Percentiles rank a stretch among this genome's conserved stretches.
These are phyloP conservation scores for Wickerhamomyces sydowiorum DNA, from an alignment of 805 yeast genomes.

Conservation along the genomic window DNA sequence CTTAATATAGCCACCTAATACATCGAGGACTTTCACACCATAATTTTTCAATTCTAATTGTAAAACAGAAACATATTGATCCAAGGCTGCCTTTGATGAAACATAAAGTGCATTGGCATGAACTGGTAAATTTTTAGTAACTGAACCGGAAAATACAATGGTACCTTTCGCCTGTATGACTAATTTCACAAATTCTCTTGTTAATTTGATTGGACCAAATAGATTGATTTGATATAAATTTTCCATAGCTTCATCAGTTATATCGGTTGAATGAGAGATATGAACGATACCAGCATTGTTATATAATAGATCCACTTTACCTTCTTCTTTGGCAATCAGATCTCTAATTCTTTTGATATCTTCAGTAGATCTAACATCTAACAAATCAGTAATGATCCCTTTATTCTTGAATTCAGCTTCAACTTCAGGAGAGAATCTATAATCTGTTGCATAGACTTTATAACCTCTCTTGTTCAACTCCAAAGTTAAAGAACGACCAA, in stretches of 20 bases:
- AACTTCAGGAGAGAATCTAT: slow-evolving; percentile 24
- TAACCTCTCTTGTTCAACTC: slow-evolving; percentile 39
- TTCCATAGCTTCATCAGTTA: slow-evolving; percentile 23
- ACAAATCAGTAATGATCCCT: slow-evolving; percentile 3
- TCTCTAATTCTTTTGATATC: slow-evolving; percentile 23
- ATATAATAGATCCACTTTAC: slow-evolving; percentile 32
- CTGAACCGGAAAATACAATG: slow-evolving; percentile 35
- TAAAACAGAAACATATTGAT: slow-evolving; percentile 31
- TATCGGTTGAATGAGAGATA: slow-evolving; percentile 28
- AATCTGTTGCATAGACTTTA: slow-evolving; percentile 31
- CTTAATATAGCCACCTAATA: slow-evolving; percentile 37
- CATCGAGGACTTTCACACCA: slow-evolving; percentile 35
- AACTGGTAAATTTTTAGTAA: slow-evolving; percentile 30
- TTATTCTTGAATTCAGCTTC: slow-evolving; percentile 13
- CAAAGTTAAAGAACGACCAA: slow-evolving; percentile 44
- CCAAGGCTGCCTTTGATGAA: slow-evolving; percentile 38
- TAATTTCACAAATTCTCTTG: slow-evolving; percentile 29
- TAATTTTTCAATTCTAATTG: slow-evolving; percentile 34
- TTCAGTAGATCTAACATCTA: slow-evolving; percentile 31
- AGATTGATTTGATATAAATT: slow-evolving; percentile 29
- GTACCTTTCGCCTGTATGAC: slow-evolving; percentile 33
- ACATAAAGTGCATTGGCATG: slow-evolving; percentile 32
- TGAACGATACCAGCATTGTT: slow-evolving; percentile 35
- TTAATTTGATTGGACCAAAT: slow-evolving; percentile 33
- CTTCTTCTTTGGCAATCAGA: slow-evolving; percentile 22